Conservation (phyloP, 176 grass and related monocot genomes). For the Secale cereale region DNA sequence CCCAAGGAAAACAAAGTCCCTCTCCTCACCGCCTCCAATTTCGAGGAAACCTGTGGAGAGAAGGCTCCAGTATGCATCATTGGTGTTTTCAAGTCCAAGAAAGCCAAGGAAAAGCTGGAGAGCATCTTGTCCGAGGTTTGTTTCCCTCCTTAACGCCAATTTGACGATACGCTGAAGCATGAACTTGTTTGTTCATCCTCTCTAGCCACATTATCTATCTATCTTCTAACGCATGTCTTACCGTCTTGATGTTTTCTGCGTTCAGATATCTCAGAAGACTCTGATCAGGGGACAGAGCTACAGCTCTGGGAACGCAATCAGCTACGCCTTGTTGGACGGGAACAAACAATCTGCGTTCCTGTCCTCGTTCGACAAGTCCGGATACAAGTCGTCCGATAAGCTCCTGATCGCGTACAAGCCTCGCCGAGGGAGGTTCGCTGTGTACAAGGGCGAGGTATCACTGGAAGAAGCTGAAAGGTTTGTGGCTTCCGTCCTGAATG, state of each 20-base stretch:
- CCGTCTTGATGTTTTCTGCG: constrained; percentile 15
- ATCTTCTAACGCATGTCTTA: background rate
- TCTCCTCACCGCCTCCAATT: constrained; percentile 57
- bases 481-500: constrained; percentile 73
- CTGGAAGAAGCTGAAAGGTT: constrained; percentile 80
- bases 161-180: background rate
- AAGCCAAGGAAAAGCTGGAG: constrained; percentile 55
- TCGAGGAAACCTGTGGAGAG: constrained; percentile 64
- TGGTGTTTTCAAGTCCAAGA: constrained; percentile 69
- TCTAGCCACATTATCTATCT: background rate
- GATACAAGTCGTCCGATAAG: constrained; percentile 47
- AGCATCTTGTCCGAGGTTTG: constrained; percentile 58
- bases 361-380: constrained; percentile 59
- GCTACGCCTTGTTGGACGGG: constrained; percentile 63
- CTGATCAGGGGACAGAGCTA: constrained; percentile 57
- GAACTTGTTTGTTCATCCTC: background rate
- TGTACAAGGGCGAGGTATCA: constrained; percentile 40
- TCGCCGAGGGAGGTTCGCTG: constrained; percentile 52
- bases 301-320: constrained; percentile 37
- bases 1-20: constrained; percentile 38
- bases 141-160: background rate
- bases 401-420: constrained; percentile 86
- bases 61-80: constrained; percentile 66
- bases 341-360: constrained; percentile 63
- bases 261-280: constrained; percentile 86